Evolutionary conservation across 148 eudicot species (phyloP).

Genomic region (Drosera capensis): DNA sequence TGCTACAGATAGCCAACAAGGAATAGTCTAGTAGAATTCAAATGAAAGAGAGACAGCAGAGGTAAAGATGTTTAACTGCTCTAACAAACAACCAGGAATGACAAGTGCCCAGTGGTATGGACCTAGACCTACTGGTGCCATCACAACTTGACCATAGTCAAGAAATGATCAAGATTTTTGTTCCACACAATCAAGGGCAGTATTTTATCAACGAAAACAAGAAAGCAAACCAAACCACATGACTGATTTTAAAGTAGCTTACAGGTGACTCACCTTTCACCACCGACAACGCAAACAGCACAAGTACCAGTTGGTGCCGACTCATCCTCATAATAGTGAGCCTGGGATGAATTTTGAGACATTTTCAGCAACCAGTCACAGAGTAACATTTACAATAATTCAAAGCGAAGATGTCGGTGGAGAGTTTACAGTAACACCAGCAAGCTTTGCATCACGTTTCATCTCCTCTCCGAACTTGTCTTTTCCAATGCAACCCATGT

Average conservation of each 20-base stretch:
- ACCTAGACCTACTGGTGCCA: too few species aligned
- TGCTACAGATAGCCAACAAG: too few species aligned
- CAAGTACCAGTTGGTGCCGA: constrained; percentile 87
- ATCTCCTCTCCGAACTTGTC: constrained; percentile 95
- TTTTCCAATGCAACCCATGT: constrained; percentile 90
- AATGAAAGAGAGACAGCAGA: too few species aligned
- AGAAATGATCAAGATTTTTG: background rate
- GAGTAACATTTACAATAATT: background rate
- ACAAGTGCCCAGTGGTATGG: too few species aligned
- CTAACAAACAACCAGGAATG: too few species aligned
- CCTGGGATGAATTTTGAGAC: constrained; percentile 29
- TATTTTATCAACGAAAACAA: background rate
- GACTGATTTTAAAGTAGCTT: background rate
- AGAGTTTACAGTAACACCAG: constrained; percentile 67
- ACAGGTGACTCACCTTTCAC: constrained; percentile 62
- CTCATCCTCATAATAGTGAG: constrained; percentile 81
- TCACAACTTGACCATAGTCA: too few species aligned
- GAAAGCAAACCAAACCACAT: background rate
- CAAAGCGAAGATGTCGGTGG: background rate
- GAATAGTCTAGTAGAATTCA: too few species aligned
- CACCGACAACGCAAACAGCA: constrained; percentile 82
- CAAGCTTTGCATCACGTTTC: constrained; percentile 52
- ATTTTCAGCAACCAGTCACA: background rate
- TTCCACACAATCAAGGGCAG: too few species aligned
- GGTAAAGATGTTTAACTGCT: too few species aligned